These are phyloP conservation scores for Allium sativum DNA, from an alignment of 106 monocot genomes.

Conservation along the genomic window DNA sequence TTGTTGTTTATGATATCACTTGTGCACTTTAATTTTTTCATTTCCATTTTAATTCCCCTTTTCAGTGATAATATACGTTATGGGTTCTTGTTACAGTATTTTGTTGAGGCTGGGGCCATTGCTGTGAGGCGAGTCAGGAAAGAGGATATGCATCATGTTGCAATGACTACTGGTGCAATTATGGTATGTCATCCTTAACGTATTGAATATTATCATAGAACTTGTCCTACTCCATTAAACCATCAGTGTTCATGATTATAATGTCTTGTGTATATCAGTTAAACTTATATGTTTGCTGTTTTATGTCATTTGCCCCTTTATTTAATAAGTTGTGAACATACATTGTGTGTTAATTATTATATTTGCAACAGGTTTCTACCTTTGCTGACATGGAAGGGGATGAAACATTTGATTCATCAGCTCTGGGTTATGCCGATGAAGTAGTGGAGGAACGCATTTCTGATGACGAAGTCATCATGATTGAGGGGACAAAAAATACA, in stretches of 20 bases:
- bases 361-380: slow-evolving; percentile 72
- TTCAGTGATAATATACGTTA: no score
- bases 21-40: no score
- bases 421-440: slow-evolving; percentile 85
- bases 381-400: slow-evolving; percentile 99
- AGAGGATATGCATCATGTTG: slow-evolving; percentile 93
- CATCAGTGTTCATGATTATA: not conserved
- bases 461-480: slow-evolving; percentile 92
- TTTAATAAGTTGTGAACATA: no score
- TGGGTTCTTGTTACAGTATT: slow-evolving; percentile 75
- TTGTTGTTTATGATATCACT: no score
- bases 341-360: not conserved
- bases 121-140: slow-evolving; percentile 89
- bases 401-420: slow-evolving; percentile 85
- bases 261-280: not conserved
- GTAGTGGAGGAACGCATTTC: slow-evolving; percentile 88
- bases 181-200: slow-evolving; percentile 51
- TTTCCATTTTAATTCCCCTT: no score
- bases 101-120: slow-evolving; percentile 93
- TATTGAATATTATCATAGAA: no score
- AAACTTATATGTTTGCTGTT: not conserved
- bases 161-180: slow-evolving; percentile 94
- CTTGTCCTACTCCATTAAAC: not conserved
- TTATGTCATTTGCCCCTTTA: not conserved
- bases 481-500: slow-evolving; percentile 86